Conservation (phyloP, 305 asterid species). For the Solanum chacoense region DNA sequence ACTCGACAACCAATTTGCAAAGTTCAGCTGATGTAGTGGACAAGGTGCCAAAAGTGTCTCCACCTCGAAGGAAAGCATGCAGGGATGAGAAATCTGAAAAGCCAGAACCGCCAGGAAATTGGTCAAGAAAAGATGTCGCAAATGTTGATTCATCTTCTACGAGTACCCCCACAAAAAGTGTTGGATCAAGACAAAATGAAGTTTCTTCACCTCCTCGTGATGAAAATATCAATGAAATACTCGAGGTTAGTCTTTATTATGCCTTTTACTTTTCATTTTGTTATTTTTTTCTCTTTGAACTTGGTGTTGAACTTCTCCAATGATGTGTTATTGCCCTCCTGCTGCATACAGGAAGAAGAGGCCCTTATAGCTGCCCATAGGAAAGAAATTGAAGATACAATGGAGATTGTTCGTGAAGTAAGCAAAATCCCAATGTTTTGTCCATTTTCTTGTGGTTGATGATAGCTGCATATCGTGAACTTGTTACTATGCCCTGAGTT, state of each 20-base stretch:
- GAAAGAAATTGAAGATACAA: slow-evolving; percentile 88
- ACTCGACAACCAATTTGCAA: background rate
- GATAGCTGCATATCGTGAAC: background rate
- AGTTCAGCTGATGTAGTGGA: slow-evolving; percentile 43
- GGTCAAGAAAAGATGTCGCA: slow-evolving; percentile 35
- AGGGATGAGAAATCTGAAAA: slow-evolving; percentile 53
- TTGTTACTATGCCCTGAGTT: background rate
- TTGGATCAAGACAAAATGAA: slow-evolving; percentile 24
- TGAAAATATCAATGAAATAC: slow-evolving; percentile 56
- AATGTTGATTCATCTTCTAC: slow-evolving; percentile 23
- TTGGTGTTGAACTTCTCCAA: background rate
- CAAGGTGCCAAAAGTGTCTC: slow-evolving; percentile 73
- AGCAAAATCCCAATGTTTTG: background rate
- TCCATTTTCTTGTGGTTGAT: background rate
- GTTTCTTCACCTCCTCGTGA: slow-evolving; percentile 25
- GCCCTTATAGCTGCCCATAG: slow-evolving; percentile 88
- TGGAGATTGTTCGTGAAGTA: slow-evolving; percentile 94
- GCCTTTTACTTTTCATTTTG: background rate
- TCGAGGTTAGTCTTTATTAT: slow-evolving; percentile 40
- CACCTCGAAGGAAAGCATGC: slow-evolving; percentile 57
- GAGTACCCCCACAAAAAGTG: slow-evolving; percentile 28
- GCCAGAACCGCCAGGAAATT: slow-evolving; percentile 43
- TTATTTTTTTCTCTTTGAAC: background rate
- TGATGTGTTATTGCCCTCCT: background rate
- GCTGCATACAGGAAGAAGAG: slow-evolving; percentile 76